Base-by-base conservation (phyloP, 1,284 basidiomycete species). In the Irpex sp. region DNA sequence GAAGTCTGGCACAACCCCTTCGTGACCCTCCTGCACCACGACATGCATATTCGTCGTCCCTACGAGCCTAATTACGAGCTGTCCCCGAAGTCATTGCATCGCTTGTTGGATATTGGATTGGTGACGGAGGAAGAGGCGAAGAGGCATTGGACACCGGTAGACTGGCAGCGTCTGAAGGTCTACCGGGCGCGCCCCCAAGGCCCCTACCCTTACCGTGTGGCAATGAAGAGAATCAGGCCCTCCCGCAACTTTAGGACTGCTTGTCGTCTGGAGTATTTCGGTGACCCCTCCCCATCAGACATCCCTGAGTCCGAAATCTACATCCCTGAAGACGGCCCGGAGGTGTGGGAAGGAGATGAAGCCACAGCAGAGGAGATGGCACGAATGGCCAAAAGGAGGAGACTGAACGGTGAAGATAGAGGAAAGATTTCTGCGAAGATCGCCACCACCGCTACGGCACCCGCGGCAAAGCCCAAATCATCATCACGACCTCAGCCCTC, bases 41-140 rank as follows among this genome's bases (percentile, higher is more conserved):
- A 73, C 65, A 60, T 62, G 57, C 66, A 69, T 62, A 61, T 72
- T 63, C 67, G 68, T 64, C 40, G 72, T 74, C 15, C 67, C 71
- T 1, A 79, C 79, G 62, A 71, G 7, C 57, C 56, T 17, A 21
- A 21, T 31, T 31, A 38, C 26, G 59, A 57, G 4, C 74, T 85
- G 31, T 66, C 75, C 1, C 85, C 82, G 5, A 81, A 79, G 67
- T 70, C 74, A 13, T 70, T 85, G 7, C 78, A 80, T 13, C 76
- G 82, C 51, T 73, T 87, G 7, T 69, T 86, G 6, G 76, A 79
- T 49, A 69, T 82, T 8, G 77, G 78, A 11, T 86, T 84, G 81
- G 72, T 87, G 11, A 76, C 75, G 7, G 67, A 72, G 60, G 73
- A 74, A 47, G 81, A 82, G 57, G 77, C 81, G 6, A 62, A 74